Percentiles rank a stretch among this genome's conserved stretches.
phyloP scores from a whole-genome alignment of 1,139 yeast genomes.

The Wickerhamomyces sp. region DNA sequence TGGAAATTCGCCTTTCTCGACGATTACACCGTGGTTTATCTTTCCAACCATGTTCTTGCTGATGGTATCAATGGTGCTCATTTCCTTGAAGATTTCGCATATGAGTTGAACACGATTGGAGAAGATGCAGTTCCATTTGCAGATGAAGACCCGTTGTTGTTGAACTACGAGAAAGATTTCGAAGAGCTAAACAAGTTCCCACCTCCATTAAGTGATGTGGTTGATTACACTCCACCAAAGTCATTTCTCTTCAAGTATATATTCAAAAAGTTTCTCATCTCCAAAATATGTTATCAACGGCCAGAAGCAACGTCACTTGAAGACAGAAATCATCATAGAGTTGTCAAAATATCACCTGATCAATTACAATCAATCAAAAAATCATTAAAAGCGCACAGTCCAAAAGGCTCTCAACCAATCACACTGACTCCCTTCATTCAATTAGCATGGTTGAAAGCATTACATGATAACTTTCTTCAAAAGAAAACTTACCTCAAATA shows the following conservation, averaged over 20 bases:
- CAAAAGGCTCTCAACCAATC: too few species aligned
- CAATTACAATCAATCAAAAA: constrained; percentile 2
- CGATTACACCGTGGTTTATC: constrained; percentile 11
- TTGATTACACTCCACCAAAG: constrained; percentile 12
- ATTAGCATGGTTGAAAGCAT: constrained; percentile 17
- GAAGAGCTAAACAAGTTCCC: constrained; percentile 10
- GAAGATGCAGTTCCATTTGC: not conserved
- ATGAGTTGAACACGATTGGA: constrained; percentile 6
- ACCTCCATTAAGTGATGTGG: constrained; percentile 10
- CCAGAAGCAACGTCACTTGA: constrained; percentile 1
- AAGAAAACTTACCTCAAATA: not conserved
- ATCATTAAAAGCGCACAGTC: not conserved
- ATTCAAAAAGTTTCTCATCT: constrained; percentile 5
- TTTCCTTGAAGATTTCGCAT: constrained; percentile 11
- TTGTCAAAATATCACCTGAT: constrained; percentile 7
- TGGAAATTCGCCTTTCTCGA: constrained; percentile 17
- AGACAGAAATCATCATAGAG: constrained; percentile 9
- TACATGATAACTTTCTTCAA: constrained; percentile 1
- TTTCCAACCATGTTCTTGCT: constrained; percentile 16
- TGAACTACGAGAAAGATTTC: constrained; percentile 10
- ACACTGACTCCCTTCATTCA: constrained; percentile 18
- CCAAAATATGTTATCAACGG: constrained; percentile 1
- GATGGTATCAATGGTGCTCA: constrained; percentile 17
- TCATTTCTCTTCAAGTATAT: constrained; percentile 10
- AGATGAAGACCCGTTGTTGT: not conserved